Evolutionary conservation across 2,329 filamentous ascomycete genomes (phyloP).

Genomic region (Aspergillus intermedius): DNA sequence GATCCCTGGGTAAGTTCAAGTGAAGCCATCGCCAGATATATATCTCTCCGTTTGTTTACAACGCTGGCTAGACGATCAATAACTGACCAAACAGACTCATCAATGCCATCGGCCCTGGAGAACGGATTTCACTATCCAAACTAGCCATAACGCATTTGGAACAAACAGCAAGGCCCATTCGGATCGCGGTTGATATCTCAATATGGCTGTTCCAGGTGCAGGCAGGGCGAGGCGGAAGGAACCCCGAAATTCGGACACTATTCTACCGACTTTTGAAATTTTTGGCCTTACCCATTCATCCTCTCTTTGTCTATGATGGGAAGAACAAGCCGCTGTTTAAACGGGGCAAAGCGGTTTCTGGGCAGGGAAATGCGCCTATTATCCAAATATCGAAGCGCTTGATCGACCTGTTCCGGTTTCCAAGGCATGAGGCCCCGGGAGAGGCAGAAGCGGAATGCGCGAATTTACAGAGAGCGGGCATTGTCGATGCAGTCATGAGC

Average conservation of each 20-base stretch:
- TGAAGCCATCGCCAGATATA: slow-evolving; percentile 3
- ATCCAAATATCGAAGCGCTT: slow-evolving; percentile 74
- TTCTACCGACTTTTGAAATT: slow-evolving; percentile 85
- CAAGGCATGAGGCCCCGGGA: slow-evolving; percentile 77
- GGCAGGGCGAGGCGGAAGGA: slow-evolving; percentile 75
- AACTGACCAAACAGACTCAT: slow-evolving; percentile 60
- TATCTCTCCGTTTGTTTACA: slow-evolving; percentile 2
- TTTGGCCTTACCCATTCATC: slow-evolving; percentile 69
- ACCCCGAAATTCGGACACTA: slow-evolving; percentile 82
- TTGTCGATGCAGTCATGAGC: slow-evolving; percentile 89
- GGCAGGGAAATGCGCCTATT: slow-evolving; percentile 53
- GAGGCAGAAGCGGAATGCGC: slow-evolving; percentile 97
- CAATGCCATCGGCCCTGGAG: slow-evolving; percentile 75
- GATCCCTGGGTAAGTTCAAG: slow-evolving; percentile 37
- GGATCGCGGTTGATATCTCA: slow-evolving; percentile 85
- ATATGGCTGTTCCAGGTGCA: slow-evolving; percentile 98
- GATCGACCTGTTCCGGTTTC: slow-evolving; percentile 77
- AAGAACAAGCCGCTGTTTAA: slow-evolving; percentile 81
- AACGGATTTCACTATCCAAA: slow-evolving; percentile 73
- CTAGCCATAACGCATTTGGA: slow-evolving; percentile 73
- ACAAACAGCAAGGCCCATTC: slow-evolving; percentile 62
- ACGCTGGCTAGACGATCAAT: slow-evolving; percentile 6
- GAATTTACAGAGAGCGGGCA: slow-evolving; percentile 67
- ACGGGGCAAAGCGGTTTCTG: slow-evolving; percentile 62
- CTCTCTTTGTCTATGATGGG: slow-evolving; percentile 86